Evolutionary conservation across 2,329 filamentous ascomycete species (phyloP).

Genomic region (Aspergillus sp.): DNA sequence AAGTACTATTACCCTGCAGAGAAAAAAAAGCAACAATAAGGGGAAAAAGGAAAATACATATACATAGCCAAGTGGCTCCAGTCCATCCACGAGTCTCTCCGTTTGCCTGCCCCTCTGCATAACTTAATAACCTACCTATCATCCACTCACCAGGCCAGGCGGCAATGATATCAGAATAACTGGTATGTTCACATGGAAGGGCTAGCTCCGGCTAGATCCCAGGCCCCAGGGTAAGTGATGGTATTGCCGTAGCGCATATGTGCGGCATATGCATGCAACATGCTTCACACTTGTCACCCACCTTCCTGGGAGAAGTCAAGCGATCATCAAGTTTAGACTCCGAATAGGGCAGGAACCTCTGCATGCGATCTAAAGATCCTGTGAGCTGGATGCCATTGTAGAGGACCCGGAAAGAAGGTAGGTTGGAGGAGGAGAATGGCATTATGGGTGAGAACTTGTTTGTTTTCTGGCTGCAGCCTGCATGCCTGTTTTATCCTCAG

Average conservation of each 20-base stretch:
- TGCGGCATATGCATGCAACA: slow-evolving; percentile 15
- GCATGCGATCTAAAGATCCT: slow-evolving; percentile 9
- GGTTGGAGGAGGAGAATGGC: background rate
- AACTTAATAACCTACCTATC: background rate
- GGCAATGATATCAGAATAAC: background rate
- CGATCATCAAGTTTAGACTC: slow-evolving; percentile 15
- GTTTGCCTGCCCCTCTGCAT: slow-evolving; percentile 8
- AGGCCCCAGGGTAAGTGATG: background rate
- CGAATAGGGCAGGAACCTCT: slow-evolving; percentile 7
- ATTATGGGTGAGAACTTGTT: background rate
- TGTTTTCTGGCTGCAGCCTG: background rate
- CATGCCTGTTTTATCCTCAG: background rate
- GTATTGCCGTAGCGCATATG: slow-evolving; percentile 6
- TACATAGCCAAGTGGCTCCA: background rate
- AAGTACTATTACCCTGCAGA: background rate
- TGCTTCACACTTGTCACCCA: slow-evolving; percentile 5
- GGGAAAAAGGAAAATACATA: background rate
- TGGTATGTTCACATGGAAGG: background rate
- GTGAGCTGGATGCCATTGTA: background rate
- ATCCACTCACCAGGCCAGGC: background rate
- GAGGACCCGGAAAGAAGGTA: background rate
- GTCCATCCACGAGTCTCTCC: slow-evolving; percentile 14
- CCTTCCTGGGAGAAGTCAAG: background rate
- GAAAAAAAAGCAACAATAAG: background rate
- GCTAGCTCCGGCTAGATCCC: background rate